Base-by-base conservation (phyloP, 2,329 filamentous ascomycete genomes). In the Parascedosporium putredinis region DNA sequence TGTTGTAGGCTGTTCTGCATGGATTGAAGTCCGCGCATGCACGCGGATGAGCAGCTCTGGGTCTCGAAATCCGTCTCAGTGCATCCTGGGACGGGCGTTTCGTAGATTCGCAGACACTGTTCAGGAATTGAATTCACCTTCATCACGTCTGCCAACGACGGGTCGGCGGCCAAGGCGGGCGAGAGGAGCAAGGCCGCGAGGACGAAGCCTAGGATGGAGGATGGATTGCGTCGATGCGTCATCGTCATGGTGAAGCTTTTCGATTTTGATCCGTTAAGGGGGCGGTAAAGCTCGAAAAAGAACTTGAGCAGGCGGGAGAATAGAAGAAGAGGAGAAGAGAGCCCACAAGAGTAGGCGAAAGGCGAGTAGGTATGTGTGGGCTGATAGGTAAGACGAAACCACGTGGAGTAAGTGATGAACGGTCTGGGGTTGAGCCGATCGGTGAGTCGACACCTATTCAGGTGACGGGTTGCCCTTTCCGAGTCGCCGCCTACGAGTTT, bases 71-170 rank as follows among this genome's bases (percentile, higher is more conserved):
- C 43, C 12, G 9, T 27, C 43, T 25, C 43, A 16, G 43, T 27
- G 43, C 43, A 45, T 10, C 43, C 43, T 14, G 43, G 43, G 25
- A 45, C 25, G 22, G 43, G 23, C 3, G 43, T 45, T n/a, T 45
- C 25, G 25, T 45, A 45, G 43, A 45, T 31, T 14, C 43, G 43
- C 12, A 45, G 22, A 14, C 43, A 45, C n/a, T 45, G 23, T n/a
- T 25, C 23, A 14, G 43, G 43, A 23, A 45, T 45, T 12, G 36
- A 40, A 9, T 23, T 40, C 5, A 20, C 36, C 18, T 20, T 5
- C 36, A 40, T 40, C n/a, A 40, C 22, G 18, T 40, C 36, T 9
- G 36, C 36, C 9, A 40, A 18, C 18, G 36, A 40, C 4, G n/a
- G 16, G 5, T 40, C 36, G 36, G 36, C 36, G n/a, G 18, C n/a